Base-by-base conservation (phyloP, 2,329 filamentous ascomycete genomes). In the Xylariaceae sp. region DNA sequence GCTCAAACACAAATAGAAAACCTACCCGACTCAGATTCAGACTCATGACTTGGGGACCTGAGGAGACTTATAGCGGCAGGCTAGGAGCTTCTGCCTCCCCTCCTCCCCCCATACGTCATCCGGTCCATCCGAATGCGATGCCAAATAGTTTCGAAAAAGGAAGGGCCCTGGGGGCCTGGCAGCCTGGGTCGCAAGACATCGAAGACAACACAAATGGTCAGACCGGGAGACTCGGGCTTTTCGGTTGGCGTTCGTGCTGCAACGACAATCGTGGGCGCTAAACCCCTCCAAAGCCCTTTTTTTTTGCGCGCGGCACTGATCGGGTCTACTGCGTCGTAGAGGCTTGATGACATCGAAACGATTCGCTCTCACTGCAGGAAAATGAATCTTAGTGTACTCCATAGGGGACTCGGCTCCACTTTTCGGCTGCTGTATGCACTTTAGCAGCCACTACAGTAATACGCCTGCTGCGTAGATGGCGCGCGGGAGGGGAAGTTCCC, bases 251-350 rank as follows among this genome's bases (percentile, higher is more conserved):
- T n/a, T n/a, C n/a, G n/a, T n/a, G n/a, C n/a, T 17, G 16, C 40
- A 11, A 24, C 39, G 28, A 39, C 14, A 40, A 50, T 44, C 26
- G 28, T 37, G 55, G 49, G 49, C 55, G 55, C 45, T 54, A 53
- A 49, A 29, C 19, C 9, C 14, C 33, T 21, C 47, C 3, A 39
- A 16, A 29, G 17, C 29, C 26, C n/a, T n/a, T n/a, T n/a, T n/a
- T 17, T n/a, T 50, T 53, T 54, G 46, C 58, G 58, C 58, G 58
- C 58, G 57, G 49, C 53, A 57, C 17, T 51, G 29, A 28, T 48
- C 46, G 26, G 51, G 43, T 6, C 11, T 24, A 19, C 31, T 26
- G 49, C 24, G n/a, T 41, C 44, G 43, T 41, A 21, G 17, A 43
- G 21, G 24, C 11, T 16, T 6, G 23, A 17, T 28, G 23, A 11